phyloP scores from a whole-genome alignment of 2,329 filamentous ascomycete species.

The Exophiala mesophila region DNA sequence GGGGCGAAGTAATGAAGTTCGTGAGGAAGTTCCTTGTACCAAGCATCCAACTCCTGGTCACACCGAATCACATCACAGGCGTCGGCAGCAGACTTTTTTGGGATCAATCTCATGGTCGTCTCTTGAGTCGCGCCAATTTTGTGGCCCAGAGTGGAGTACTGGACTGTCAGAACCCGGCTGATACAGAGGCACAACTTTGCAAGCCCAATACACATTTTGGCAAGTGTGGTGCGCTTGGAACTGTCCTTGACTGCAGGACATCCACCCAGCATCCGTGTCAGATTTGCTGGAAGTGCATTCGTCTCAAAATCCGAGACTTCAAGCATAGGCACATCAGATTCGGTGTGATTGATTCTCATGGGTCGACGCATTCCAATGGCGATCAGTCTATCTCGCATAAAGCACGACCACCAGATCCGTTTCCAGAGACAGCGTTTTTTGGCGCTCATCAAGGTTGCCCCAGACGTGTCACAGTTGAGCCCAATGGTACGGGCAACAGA shows the following conservation, averaged over 20 bases:
- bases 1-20: constrained; percentile 61
- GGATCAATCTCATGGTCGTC: constrained; percentile 81
- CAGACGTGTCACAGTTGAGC: constrained; percentile 77
- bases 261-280: constrained; percentile 62
- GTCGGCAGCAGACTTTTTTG: constrained; percentile 81
- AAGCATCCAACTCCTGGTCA: constrained; percentile 71
- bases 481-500: constrained; percentile 91
- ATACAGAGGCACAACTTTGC: constrained; percentile 85
- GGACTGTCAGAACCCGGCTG: constrained; percentile 80
- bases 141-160: constrained; percentile 86
- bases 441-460: constrained; percentile 64
- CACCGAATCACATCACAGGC: constrained; percentile 72
- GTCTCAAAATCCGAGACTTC: constrained; percentile 80
- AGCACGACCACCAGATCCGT: constrained; percentile 96
- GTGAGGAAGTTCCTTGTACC: constrained; percentile 67
- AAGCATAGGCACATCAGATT: constrained; percentile 91
- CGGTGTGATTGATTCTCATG: constrained; percentile 85
- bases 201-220: constrained; percentile 85
- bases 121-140: constrained; percentile 69
- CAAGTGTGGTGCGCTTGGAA: constrained; percentile 70
- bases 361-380: constrained; percentile 90
- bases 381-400: constrained; percentile 89
- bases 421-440: constrained; percentile 82
- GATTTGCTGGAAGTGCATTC: constrained; percentile 59
- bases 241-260: constrained; percentile 68